Percentiles rank a stretch among this genome's conserved stretches.
Evolutionary conservation across 805 yeast species (phyloP).

Genomic region (Yamadazyma tumulicola): DNA sequence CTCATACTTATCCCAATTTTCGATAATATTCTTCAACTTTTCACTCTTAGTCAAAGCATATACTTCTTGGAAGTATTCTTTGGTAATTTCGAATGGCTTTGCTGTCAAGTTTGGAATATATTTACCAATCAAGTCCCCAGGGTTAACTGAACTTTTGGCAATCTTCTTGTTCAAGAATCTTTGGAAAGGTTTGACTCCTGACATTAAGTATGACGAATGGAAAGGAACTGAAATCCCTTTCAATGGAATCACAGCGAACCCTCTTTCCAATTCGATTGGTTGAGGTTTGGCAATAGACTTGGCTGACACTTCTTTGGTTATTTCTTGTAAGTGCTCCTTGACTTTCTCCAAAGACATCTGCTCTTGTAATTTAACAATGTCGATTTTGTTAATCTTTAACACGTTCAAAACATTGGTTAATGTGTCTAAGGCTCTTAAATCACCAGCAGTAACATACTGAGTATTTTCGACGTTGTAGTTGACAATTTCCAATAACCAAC

Average conservation of each 20-base stretch:
- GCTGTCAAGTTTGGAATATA: slow-evolving; percentile 99
- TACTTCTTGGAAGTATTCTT: slow-evolving; percentile 96
- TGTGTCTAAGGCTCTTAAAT: slow-evolving; percentile 90
- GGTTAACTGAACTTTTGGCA: slow-evolving; percentile 91
- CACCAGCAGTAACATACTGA: slow-evolving; percentile 99
- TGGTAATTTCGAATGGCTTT: slow-evolving; percentile 91
- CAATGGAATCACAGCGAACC: slow-evolving; percentile 96
- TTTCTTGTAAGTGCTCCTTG: slow-evolving; percentile 81
- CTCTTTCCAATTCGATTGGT: slow-evolving; percentile 93
- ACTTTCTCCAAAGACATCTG: slow-evolving; percentile 83
- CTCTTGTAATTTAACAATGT: slow-evolving; percentile 82
- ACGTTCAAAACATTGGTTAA: slow-evolving; percentile 90
- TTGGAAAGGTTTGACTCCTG: slow-evolving; percentile 99
- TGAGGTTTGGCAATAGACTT: slow-evolving; percentile 85
- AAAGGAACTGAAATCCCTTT: slow-evolving; percentile 99
- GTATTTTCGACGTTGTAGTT: slow-evolving; percentile 97
- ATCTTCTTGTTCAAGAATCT: slow-evolving; percentile 95
- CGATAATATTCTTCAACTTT: slow-evolving; percentile 83
- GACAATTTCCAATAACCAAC: slow-evolving; percentile 96
- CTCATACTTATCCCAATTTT: slow-evolving; percentile 90
- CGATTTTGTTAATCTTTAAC: slow-evolving; percentile 90
- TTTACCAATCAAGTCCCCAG: slow-evolving; percentile 87
- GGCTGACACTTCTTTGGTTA: slow-evolving; percentile 79
- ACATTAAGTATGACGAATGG: slow-evolving; percentile 98
- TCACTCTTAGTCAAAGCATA: slow-evolving; percentile 88